Evolutionary conservation across 2,329 filamentous ascomycete genomes (phyloP).

Genomic region (Epicoccum nigrum): DNA sequence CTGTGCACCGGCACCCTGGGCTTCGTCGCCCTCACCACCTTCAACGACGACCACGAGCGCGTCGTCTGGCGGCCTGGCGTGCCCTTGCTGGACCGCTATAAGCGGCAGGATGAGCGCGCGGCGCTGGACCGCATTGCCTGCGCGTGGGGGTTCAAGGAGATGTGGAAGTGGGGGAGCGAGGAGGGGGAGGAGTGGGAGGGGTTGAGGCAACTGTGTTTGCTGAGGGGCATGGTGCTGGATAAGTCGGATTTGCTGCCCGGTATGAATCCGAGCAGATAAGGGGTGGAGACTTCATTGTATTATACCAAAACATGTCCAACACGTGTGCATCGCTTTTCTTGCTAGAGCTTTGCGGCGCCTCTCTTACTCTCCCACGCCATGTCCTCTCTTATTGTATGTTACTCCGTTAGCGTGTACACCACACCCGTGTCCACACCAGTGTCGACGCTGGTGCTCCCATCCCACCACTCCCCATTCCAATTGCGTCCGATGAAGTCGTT

Average conservation of each 20-base stretch:
- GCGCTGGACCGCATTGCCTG: constrained; percentile 85
- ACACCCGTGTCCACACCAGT: too few species aligned
- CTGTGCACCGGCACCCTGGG: constrained; percentile 82
- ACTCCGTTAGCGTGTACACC: too few species aligned
- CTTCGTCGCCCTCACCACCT: constrained; percentile 80
- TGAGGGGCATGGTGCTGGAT: constrained; percentile 89
- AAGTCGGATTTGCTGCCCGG: constrained; percentile 89
- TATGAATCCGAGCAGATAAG: constrained; percentile 63
- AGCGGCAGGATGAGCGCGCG: constrained; percentile 87
- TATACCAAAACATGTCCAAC: too few species aligned
- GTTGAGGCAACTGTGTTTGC: constrained; percentile 79
- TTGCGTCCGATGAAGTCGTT: constrained; percentile 38
- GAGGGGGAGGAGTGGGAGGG: constrained; percentile 88
- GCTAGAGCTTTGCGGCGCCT: too few species aligned
- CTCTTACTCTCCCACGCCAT: too few species aligned
- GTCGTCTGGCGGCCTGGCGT: constrained; percentile 89
- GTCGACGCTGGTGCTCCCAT: constrained; percentile 3
- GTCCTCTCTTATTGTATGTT: too few species aligned
- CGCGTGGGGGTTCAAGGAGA: constrained; percentile 90
- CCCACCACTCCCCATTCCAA: constrained; percentile 40
- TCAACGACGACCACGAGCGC: constrained; percentile 93
- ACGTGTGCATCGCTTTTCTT: too few species aligned
- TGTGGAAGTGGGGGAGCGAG: constrained; percentile 82
- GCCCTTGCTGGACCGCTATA: constrained; percentile 79
- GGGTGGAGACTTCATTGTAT: too few species aligned